Evolutionary conservation across 768 basidiomycete genomes (phyloP).

Genomic region (Galerina sulciceps): DNA sequence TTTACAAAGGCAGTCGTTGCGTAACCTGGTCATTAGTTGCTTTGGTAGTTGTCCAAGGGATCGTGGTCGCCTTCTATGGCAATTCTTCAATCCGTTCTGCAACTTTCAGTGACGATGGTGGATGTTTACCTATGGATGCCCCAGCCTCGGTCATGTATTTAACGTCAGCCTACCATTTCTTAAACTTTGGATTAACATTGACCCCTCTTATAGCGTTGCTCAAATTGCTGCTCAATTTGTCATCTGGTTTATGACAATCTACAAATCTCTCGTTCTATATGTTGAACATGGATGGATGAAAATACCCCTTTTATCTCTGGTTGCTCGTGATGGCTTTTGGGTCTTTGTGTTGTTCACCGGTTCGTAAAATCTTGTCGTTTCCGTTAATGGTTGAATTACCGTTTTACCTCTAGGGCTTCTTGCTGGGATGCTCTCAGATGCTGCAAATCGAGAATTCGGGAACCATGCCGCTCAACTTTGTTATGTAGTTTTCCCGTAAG

Average conservation of each 20-base stretch:
- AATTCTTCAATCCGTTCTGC: slow-evolving; percentile 1
- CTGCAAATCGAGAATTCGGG: background rate
- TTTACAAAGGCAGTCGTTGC: slow-evolving; percentile 5
- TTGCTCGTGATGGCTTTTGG: slow-evolving; percentile 17
- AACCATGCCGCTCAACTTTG: slow-evolving; percentile 2
- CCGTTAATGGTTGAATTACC: background rate
- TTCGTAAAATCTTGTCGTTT: background rate
- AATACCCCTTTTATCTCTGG: slow-evolving; percentile 16
- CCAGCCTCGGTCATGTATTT: slow-evolving; percentile 4
- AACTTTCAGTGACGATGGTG: slow-evolving; percentile 10
- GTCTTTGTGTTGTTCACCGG: slow-evolving; percentile 12
- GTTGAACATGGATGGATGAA: slow-evolving; percentile 16
- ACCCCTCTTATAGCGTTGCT: background rate
- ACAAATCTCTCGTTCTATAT: slow-evolving; percentile 13
- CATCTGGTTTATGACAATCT: slow-evolving; percentile 13
- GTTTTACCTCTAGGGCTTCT: slow-evolving; percentile 4
- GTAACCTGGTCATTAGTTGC: background rate
- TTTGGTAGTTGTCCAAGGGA: background rate
- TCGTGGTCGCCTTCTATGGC: slow-evolving; percentile 5
- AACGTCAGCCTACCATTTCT: background rate
- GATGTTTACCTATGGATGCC: slow-evolving; percentile 3
- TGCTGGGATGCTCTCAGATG: slow-evolving; percentile 5
- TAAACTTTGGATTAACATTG: background rate
- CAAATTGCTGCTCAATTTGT: slow-evolving; percentile 12
- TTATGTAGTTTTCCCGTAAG: slow-evolving; percentile 17